Conservation (phyloP, 176 grass and related monocot genomes). For the Rhynchospora tenuis region DNA sequence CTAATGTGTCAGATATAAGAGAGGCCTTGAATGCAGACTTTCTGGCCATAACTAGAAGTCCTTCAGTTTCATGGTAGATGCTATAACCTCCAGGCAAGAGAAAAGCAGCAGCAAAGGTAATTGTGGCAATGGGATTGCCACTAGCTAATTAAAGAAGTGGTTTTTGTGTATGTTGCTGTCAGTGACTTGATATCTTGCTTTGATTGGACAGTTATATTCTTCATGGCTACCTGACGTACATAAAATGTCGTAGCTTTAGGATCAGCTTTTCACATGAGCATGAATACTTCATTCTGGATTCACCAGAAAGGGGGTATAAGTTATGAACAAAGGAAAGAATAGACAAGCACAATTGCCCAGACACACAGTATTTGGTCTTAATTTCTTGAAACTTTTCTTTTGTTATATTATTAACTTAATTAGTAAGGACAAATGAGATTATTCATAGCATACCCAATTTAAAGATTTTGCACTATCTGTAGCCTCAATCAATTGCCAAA, state of each 20-base stretch:
- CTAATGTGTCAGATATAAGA: too few species aligned
- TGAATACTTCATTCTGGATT: conserved; percentile 19
- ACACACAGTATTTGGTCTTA: too few species aligned
- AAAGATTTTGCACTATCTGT: conserved; percentile 12
- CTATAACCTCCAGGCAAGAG: conserved; percentile 1
- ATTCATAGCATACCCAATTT: conserved; percentile 23
- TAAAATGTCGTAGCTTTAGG: background rate
- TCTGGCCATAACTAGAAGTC: conserved; percentile 16
- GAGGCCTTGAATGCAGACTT: background rate
- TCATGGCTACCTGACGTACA: background rate
- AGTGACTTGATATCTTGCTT: too few species aligned
- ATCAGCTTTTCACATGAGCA: conserved; percentile 25
- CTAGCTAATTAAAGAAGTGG: conserved; percentile 28
- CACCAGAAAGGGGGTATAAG: too few species aligned
- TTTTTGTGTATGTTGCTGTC: conserved; percentile 27
- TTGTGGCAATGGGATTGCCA: conserved; percentile 7
- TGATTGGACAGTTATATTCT: too few species aligned
- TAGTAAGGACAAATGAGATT: too few species aligned
- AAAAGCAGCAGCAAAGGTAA: conserved; percentile 18
- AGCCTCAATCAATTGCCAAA: background rate
- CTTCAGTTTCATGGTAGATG: background rate
- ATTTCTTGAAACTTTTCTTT: too few species aligned
- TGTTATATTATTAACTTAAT: too few species aligned
- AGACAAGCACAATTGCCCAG: too few species aligned
- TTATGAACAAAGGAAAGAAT: too few species aligned